Percentiles rank a stretch among this genome's conserved stretches.
Evolutionary conservation across 495 filamentous ascomycete genomes (phyloP).

Genomic region (Astrothelium subdiscretum): DNA sequence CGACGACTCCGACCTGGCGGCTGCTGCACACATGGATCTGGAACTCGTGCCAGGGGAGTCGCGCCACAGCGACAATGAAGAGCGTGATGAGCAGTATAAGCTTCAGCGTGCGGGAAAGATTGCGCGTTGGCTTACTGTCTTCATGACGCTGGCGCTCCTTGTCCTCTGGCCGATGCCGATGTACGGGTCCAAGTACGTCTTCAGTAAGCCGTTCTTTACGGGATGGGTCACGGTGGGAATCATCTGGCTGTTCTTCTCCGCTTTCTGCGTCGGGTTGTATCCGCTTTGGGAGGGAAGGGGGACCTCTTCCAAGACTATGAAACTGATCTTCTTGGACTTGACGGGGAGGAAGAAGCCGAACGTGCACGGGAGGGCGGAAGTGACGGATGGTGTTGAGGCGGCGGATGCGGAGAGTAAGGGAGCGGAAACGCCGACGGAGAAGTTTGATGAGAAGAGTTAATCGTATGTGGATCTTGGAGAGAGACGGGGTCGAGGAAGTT

Average conservation of each 20-base stretch:
- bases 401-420: conserved; percentile 17
- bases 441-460: background rate
- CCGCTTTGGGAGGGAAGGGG: conserved; percentile 70
- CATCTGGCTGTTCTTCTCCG: conserved; percentile 72
- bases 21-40: conserved; percentile 56
- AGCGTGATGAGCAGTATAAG: conserved; percentile 49
- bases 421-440: conserved; percentile 18
- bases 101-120: conserved; percentile 64
- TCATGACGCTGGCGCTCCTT: conserved; percentile 64
- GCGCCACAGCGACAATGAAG: conserved; percentile 33
- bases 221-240: conserved; percentile 84
- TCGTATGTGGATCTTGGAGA: background rate
- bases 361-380: conserved; percentile 16
- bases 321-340: conserved; percentile 57
- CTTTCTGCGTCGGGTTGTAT: conserved; percentile 59
- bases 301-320: conserved; percentile 53
- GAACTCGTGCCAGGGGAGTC: conserved; percentile 53
- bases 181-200: conserved; percentile 79
- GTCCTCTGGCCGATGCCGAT: conserved; percentile 93
- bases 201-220: conserved; percentile 84
- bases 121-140: conserved; percentile 62
- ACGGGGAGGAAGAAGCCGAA: conserved; percentile 42
- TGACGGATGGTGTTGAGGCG: conserved; percentile 13
- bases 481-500: no score
- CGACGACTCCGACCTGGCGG: conserved; percentile 68